phyloP scores from a whole-genome alignment of 202 grass and related monocot species.

The Panicum virgatum region DNA sequence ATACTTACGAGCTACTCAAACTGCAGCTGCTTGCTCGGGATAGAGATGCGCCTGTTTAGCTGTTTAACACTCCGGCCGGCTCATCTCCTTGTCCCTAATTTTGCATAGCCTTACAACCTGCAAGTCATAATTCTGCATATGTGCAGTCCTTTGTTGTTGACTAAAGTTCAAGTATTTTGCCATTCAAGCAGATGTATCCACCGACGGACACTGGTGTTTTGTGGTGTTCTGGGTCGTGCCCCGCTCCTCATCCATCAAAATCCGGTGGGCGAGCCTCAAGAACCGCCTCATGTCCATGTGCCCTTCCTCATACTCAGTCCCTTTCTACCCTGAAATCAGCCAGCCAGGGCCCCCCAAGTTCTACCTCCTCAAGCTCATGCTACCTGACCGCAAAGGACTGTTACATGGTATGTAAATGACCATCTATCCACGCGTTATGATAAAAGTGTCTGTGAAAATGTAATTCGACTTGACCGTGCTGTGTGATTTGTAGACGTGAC shows the following conservation, averaged over 20 bases:
- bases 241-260: conserved; percentile 48
- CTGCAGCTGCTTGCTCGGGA: conserved; percentile 6
- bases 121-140: neutral
- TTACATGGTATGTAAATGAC: conserved; percentile 64
- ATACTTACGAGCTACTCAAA: too few species aligned
- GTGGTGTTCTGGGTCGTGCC: conserved; percentile 90
- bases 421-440: neutral
- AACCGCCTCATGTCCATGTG: conserved; percentile 78
- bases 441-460: neutral
- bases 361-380: conserved; percentile 87
- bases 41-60: neutral
- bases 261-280: conserved; percentile 83
- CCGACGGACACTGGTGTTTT: conserved; percentile 93
- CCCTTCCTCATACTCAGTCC: conserved; percentile 56
- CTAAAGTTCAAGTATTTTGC: conserved; percentile 23
- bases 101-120: neutral
- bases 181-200: conserved; percentile 70
- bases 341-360: conserved; percentile 47
- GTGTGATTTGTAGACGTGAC: conserved; percentile 65
- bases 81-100: too few species aligned
- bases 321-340: conserved; percentile 70
- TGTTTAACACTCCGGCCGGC: neutral
- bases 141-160: neutral
- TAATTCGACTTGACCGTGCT: neutral
- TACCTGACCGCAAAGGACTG: conserved; percentile 68